Percentiles rank a stretch among this genome's conserved stretches.
Conservation (phyloP, 2,329 filamentous ascomycete species). For the Botryotinia globosa region DNA sequence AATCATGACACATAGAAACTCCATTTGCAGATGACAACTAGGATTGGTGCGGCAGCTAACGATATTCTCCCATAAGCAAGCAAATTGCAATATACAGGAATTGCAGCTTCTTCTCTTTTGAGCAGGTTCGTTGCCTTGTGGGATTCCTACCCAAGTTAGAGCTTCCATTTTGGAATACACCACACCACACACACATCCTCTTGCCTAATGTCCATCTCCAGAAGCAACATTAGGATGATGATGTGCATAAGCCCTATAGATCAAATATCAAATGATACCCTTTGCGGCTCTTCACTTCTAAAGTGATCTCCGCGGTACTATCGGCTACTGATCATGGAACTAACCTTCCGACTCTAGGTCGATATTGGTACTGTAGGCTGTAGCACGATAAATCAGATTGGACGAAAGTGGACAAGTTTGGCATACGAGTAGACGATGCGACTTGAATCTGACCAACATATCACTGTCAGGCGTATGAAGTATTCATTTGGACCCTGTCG, state of each 20-base stretch:
- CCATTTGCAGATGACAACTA: neutral
- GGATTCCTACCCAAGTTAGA: neutral
- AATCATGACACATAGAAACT: conserved; percentile 15
- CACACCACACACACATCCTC: too few species aligned
- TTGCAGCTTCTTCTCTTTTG: neutral
- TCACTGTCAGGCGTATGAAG: too few species aligned
- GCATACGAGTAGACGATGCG: neutral
- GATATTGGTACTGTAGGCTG: too few species aligned
- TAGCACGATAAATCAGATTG: neutral
- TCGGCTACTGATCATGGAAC: neutral
- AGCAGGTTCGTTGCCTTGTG: too few species aligned
- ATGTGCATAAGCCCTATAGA: conserved; percentile 19
- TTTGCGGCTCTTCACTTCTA: neutral
- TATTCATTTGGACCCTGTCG: neutral
- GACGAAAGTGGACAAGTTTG: neutral
- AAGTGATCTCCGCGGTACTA: neutral
- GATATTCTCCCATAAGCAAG: neutral
- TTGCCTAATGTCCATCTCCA: neutral
- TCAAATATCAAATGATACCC: neutral
- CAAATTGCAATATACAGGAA: too few species aligned
- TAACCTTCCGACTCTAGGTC: neutral
- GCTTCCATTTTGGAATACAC: neutral
- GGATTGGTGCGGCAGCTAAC: neutral
- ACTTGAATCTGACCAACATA: neutral
- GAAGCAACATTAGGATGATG: neutral